Conservation (phyloP, 495 filamentous ascomycete genomes). For the Penicillium roqueforti region DNA sequence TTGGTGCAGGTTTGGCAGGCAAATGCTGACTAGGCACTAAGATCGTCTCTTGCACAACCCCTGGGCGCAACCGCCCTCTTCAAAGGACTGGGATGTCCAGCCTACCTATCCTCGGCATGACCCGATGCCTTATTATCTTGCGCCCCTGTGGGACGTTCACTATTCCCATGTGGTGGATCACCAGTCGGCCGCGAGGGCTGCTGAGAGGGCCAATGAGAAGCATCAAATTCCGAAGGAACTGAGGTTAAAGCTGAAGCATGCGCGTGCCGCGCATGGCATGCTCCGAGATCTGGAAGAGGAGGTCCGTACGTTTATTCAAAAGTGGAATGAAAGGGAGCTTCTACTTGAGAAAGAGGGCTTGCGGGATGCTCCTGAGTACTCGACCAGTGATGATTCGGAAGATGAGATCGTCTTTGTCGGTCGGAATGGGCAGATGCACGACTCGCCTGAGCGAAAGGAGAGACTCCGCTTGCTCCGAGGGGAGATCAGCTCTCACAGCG, state of each 20-base stretch:
- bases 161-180: constrained; percentile 43
- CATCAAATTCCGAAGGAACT: constrained; percentile 47
- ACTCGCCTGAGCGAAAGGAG: constrained; percentile 44
- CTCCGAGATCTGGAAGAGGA: constrained; percentile 64
- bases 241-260: constrained; percentile 61
- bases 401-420: constrained; percentile 95
- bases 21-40: constrained; percentile 32
- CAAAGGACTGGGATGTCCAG: constrained; percentile 73
- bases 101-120: constrained; percentile 72
- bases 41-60: constrained; percentile 85
- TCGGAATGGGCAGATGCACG: constrained; percentile 67
- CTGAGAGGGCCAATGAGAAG: constrained; percentile 38
- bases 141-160: constrained; percentile 77
- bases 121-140: constrained; percentile 82
- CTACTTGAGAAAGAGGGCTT: constrained; percentile 41
- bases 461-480: constrained; percentile 30
- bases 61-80: constrained; percentile 73
- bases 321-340: constrained; percentile 51
- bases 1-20: background rate
- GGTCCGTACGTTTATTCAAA: constrained; percentile 55
- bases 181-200: constrained; percentile 37
- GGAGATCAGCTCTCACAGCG: constrained; percentile 42
- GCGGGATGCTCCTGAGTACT: constrained; percentile 47
- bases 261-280: constrained; percentile 62
- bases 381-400: constrained; percentile 59